phyloP scores from a whole-genome alignment of 2,329 filamentous ascomycete species.

The Talaromyces sp. region DNA sequence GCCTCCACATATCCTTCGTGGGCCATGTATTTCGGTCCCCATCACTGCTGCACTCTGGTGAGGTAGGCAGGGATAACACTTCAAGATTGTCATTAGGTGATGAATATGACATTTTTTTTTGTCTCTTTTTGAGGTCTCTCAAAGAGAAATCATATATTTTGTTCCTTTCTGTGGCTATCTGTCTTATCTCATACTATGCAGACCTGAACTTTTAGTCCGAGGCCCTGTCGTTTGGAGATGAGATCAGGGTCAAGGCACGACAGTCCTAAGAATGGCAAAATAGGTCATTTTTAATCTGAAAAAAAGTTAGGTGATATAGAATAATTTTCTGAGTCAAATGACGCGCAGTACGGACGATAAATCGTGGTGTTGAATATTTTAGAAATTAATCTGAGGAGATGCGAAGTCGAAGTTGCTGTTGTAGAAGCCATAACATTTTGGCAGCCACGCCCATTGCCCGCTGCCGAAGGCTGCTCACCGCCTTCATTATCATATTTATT shows the following conservation, averaged over 20 bases:
- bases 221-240: background rate
- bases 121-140: background rate
- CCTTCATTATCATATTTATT: background rate
- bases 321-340: background rate
- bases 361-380: background rate
- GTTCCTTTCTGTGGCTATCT: background rate
- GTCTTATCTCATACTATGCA: background rate
- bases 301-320: background rate
- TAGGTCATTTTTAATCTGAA: background rate
- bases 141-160: background rate
- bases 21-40: conserved; percentile 39
- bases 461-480: background rate
- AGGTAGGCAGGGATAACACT: conserved; percentile 34
- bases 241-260: background rate
- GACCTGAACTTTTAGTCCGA: background rate
- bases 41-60: conserved; percentile 38
- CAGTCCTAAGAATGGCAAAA: too few relatives aligned
- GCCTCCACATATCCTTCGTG: conserved; percentile 30
- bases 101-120: conserved; percentile 2
- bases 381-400: background rate
- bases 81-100: background rate
- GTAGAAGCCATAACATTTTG: background rate
- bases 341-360: background rate
- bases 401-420: background rate
- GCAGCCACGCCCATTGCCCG: background rate